Conservation (phyloP, 192 early-diverging fungal genomes). For the Gaertneriomyces sp. region DNA sequence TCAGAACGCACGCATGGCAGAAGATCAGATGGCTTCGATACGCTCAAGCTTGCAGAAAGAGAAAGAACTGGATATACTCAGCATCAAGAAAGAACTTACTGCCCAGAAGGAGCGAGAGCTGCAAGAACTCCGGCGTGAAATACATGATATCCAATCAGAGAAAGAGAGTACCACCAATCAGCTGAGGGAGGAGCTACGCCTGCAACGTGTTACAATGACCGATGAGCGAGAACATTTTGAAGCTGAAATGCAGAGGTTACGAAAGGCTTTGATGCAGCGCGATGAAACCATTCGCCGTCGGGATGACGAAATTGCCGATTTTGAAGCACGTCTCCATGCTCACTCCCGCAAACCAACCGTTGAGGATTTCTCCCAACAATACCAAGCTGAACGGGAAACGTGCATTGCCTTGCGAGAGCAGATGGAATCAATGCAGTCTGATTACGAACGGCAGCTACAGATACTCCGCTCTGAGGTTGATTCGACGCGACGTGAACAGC, state of each 20-base stretch:
- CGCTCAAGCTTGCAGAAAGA: slow-evolving; percentile 35
- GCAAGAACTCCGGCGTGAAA: slow-evolving; percentile 28
- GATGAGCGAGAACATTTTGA: slow-evolving; percentile 16
- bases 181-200: slow-evolving; percentile 16
- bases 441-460: background rate
- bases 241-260: slow-evolving; percentile 7
- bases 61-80: slow-evolving; percentile 50
- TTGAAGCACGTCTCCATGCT: slow-evolving; percentile 12
- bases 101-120: slow-evolving; percentile 46
- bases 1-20: background rate
- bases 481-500: background rate
- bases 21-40: slow-evolving; percentile 37
- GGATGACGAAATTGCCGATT: background rate
- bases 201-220: background rate
- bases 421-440: background rate
- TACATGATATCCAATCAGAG: slow-evolving; percentile 15
- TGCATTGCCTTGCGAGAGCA: background rate
- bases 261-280: slow-evolving; percentile 11
- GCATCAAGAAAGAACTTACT: slow-evolving; percentile 38
- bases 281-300: background rate
- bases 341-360: background rate
- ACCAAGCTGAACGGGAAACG: slow-evolving; percentile 1
- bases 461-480: background rate
- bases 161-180: slow-evolving; percentile 11
- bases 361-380: slow-evolving; percentile 26